Evolutionary conservation across 139 green algal species (phyloP), one percentile per base, ranked within the genome.

Genomic region (Haematococcus lacustris): DNA sequence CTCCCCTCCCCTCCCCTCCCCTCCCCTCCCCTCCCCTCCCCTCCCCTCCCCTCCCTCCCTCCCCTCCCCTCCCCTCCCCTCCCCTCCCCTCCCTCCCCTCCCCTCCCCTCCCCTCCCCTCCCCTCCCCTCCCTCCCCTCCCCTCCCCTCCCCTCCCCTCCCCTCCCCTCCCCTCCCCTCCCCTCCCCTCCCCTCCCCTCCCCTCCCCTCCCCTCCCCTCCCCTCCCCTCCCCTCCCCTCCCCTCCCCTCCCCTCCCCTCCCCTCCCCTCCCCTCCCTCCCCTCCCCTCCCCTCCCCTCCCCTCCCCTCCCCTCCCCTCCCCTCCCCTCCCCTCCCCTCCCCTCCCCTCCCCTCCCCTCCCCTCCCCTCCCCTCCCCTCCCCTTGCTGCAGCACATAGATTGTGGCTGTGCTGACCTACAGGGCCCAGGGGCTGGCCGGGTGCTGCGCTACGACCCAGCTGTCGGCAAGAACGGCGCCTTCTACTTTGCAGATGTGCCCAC

Each of bases 391-490:
- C 60, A 33, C 25, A 5, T 28, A 33, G 23, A 9, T 32, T 33
- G 26, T 65, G 23, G 21, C 57, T 9, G 57, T n/a, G n/a, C n/a
- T 53, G 57, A 38, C 38, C 43, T 59, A 60, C 28, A 28, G n/a
- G 47, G 2, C 4, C 38, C 32, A 5, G n/a, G 23, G 7, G 60
- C 53, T 28, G 39, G 37, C 64, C 75, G 79, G 69, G 73, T 85
- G 57, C 65, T 82, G 43, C 78, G 78, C 34, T 85, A 71, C 51
- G 80, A 85, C 38, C 76, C 80, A 2, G 69, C 80, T 0, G 73
- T 85, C 17, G 80, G 80, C 2, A n/a, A 30, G 1, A 73, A 75
- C 33, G 80, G 80, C 1, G 80, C 80, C 0, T 85, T 82, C 6
- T 77, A 82, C 34, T 75, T 85, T 28, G 30, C 64, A 7, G 79